phyloP scores from a whole-genome alignment of 495 filamentous ascomycete species.

The Trichoderma asperelloides region DNA sequence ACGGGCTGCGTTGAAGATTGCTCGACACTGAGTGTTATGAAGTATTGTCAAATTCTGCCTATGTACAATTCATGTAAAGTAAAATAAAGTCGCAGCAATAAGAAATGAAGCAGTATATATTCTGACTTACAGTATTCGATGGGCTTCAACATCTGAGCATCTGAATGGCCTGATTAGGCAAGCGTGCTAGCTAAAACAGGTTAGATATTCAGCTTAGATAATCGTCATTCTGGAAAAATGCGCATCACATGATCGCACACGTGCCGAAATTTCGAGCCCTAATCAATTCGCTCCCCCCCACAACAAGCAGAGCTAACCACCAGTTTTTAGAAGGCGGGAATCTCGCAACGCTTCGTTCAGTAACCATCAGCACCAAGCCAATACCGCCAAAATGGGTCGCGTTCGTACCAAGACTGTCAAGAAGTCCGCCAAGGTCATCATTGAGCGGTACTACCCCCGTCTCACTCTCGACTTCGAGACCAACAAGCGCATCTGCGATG shows the following conservation, averaged over 20 bases:
- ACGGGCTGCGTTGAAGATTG: background rate
- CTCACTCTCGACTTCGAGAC: conserved; percentile 99
- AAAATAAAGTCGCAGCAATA: background rate
- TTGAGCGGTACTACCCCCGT: conserved; percentile 98
- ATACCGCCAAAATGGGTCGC: conserved; percentile 84
- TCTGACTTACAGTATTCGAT: background rate
- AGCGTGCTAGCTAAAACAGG: background rate
- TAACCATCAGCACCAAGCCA: conserved; percentile 22
- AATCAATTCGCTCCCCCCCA: conserved; percentile 5
- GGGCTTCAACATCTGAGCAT: background rate
- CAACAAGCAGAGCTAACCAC: background rate
- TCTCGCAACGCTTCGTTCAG: conserved; percentile 11
- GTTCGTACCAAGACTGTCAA: conserved; percentile 99
- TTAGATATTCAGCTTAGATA: background rate
- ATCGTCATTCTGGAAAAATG: background rate
- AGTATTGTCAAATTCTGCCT: background rate
- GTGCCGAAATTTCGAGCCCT: conserved; percentile 4
- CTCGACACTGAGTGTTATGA: background rate
- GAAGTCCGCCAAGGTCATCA: conserved; percentile 99
- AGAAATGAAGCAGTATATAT: background rate
- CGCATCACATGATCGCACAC: background rate
- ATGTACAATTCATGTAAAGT: background rate
- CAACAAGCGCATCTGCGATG: conserved; percentile 99
- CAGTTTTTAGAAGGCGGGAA: background rate
- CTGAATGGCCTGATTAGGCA: background rate